Conservation (phyloP, 2,329 filamentous ascomycete species). For the Trichophyton equinum region DNA sequence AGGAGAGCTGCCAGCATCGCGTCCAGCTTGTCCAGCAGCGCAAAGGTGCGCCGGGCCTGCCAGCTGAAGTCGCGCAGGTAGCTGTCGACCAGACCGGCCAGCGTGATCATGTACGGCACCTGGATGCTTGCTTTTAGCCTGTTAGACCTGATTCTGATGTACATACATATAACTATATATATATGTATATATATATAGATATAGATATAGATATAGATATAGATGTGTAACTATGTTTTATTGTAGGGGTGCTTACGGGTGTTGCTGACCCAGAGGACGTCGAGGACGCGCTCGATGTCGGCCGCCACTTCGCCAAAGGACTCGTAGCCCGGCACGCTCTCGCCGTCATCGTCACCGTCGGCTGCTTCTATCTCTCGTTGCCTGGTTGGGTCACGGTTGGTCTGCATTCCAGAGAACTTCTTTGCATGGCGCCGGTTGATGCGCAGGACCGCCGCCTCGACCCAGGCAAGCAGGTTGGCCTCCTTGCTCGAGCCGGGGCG, state of each 20-base stretch:
- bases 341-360: conserved; percentile 7
- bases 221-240: too few species aligned
- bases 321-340: conserved; percentile 40
- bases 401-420: conserved; percentile 24
- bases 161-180: not conserved
- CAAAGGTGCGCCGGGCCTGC: conserved; percentile 55
- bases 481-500: conserved; percentile 47
- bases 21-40: conserved; percentile 64
- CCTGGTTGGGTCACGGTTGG: conserved; percentile 8
- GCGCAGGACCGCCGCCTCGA: conserved; percentile 41
- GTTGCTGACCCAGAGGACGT: conserved; percentile 74
- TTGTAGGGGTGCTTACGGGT: conserved; percentile 50
- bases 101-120: conserved; percentile 67
- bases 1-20: conserved; percentile 69
- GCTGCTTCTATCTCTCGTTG: not conserved
- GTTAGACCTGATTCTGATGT: not conserved
- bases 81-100: conserved; percentile 59
- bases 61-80: conserved; percentile 63
- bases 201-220: conserved; percentile 12
- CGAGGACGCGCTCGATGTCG: conserved; percentile 62
- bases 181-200: not conserved
- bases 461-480: conserved; percentile 43
- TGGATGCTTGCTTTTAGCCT: conserved; percentile 54
- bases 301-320: conserved; percentile 57
- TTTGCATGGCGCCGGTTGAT: conserved; percentile 44